A percentile compares a stretch with the other conserved stretches of the same genome.
Conservation (phyloP, 768 basidiomycete genomes). For the Suillus occidentalis region DNA sequence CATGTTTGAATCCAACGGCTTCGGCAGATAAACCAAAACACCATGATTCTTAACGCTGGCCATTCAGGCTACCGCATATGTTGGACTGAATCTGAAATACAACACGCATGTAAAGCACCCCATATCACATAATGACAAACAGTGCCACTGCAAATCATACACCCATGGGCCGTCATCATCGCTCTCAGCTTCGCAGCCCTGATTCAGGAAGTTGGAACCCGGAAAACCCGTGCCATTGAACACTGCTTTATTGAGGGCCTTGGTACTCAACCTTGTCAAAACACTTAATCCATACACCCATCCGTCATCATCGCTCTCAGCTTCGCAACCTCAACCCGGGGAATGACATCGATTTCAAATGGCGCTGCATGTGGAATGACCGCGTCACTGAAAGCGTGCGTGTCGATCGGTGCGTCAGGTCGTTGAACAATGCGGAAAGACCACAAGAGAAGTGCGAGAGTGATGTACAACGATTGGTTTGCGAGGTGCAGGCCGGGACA, state of each 20-base stretch:
- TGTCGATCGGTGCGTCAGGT: constrained; percentile 52
- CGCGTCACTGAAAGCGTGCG: constrained; percentile 55
- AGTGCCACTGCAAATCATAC: no score
- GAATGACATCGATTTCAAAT: background rate
- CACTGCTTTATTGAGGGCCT: background rate
- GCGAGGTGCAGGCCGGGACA: constrained; percentile 31
- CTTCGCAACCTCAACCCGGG: background rate
- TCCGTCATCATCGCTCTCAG: background rate
- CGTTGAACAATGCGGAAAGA: constrained; percentile 53
- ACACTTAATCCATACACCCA: background rate
- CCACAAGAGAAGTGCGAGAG: constrained; percentile 59
- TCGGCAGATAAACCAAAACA: background rate
- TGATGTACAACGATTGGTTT: constrained; percentile 52
- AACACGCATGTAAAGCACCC: no score
- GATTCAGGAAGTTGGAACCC: background rate
- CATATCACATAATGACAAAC: no score
- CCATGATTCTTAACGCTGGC: background rate
- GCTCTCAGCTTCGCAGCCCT: background rate
- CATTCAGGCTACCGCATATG: no score
- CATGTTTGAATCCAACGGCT: constrained; percentile 17
- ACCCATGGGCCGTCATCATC: no score
- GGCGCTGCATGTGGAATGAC: constrained; percentile 52
- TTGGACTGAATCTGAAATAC: no score
- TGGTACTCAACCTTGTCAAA: background rate
- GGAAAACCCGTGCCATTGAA: background rate